Evolutionary conservation across 1,284 basidiomycete species (phyloP).

Genomic region (Trichosporon sp.): DNA sequence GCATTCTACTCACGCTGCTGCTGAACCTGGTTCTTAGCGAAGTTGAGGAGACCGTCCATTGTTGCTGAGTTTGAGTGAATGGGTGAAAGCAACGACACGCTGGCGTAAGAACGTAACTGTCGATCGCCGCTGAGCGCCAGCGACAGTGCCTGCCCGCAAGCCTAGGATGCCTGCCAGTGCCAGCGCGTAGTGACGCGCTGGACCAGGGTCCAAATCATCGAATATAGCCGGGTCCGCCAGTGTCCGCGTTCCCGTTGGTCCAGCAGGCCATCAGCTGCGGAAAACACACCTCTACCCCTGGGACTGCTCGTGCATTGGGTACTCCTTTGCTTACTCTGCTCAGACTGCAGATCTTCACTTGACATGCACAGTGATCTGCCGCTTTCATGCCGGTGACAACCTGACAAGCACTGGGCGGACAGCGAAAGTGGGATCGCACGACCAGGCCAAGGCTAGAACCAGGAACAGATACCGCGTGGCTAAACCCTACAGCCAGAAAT

Average conservation of each 20-base stretch:
- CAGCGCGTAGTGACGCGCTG: not conserved
- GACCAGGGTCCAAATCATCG: not conserved
- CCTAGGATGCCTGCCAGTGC: no score
- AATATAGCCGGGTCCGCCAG: not conserved
- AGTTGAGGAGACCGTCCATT: slow-evolving; percentile 47
- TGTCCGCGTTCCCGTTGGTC: not conserved
- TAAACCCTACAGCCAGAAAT: no score
- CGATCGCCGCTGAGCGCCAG: not conserved
- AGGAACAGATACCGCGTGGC: slow-evolving; percentile 11
- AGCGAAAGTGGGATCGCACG: not conserved
- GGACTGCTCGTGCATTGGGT: not conserved
- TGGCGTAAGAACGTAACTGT: not conserved
- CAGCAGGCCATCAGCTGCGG: not conserved
- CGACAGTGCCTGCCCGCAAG: not conserved
- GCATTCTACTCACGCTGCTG: slow-evolving; percentile 29
- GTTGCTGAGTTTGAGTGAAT: not conserved
- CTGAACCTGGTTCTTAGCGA: slow-evolving; percentile 38
- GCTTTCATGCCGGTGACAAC: not conserved
- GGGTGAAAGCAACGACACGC: not conserved
- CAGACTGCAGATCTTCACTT: not conserved
- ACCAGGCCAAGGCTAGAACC: not conserved
- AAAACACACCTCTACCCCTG: not conserved
- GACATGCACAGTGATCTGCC: not conserved
- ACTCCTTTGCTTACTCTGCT: not conserved
- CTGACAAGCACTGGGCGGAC: no score